phyloP scores from a whole-genome alignment of 768 basidiomycete genomes.

The Coprinopsis marcescibilis region DNA sequence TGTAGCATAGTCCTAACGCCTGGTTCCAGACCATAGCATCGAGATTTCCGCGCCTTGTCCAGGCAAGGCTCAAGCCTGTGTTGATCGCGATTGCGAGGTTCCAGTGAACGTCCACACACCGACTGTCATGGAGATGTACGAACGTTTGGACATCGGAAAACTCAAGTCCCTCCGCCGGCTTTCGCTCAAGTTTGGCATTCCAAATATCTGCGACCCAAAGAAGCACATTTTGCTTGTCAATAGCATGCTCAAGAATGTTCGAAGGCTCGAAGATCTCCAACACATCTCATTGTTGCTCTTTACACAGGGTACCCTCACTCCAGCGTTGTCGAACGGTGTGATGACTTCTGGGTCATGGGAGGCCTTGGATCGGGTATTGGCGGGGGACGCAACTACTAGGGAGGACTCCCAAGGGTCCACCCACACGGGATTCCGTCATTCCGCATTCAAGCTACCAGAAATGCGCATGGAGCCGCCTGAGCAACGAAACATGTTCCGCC shows the following conservation, averaged over 20 bases:
- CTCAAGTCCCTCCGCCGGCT: conserved; percentile 4
- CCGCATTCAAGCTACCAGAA: too few species aligned
- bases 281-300: neutral
- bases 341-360: conserved; percentile 6
- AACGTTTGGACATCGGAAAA: conserved; percentile 1
- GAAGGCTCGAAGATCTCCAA: neutral
- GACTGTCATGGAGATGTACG: conserved; percentile 2
- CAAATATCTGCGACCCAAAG: neutral
- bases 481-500: too few species aligned
- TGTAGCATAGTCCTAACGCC: neutral
- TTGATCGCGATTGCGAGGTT: neutral
- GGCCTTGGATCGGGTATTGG: neutral
- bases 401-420: too few species aligned
- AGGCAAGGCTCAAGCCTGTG: neutral
- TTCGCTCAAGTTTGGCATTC: neutral
- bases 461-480: too few species aligned
- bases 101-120: neutral
- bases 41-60: conserved; percentile 4
- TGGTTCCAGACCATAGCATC: neutral
- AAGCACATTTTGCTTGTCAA: conserved; percentile 2
- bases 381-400: too few species aligned
- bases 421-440: too few species aligned
- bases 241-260: conserved; percentile 3
- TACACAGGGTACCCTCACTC: too few species aligned
- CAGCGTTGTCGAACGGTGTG: neutral